Conservation (phyloP, 2,329 filamentous ascomycete genomes). For the Alternaria sp. region DNA sequence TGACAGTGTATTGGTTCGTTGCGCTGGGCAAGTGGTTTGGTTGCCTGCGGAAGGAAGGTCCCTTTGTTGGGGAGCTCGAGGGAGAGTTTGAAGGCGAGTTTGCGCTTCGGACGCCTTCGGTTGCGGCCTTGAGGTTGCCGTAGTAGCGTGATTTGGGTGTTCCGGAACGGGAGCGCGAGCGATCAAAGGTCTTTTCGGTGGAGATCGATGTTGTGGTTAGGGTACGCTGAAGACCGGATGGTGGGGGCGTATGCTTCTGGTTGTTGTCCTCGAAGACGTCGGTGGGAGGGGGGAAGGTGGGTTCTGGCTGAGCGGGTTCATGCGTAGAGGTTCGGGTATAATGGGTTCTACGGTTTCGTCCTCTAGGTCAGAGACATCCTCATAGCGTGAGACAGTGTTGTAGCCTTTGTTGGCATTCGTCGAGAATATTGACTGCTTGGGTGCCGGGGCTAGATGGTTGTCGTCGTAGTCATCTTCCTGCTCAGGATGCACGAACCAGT, state of each 20-base stretch:
- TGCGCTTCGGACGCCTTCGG: conserved; percentile 47
- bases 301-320: conserved; percentile 60
- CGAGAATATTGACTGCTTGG: conserved; percentile 37
- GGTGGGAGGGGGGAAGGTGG: conserved; percentile 53
- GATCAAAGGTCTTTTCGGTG: conserved; percentile 43
- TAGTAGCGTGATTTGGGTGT: conserved; percentile 58
- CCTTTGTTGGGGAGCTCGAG: conserved; percentile 38
- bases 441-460: conserved; percentile 21
- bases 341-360: conserved; percentile 40
- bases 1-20: conserved; percentile 45
- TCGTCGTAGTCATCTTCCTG: conserved; percentile 27
- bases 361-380: conserved; percentile 42
- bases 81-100: conserved; percentile 35
- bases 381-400: conserved; percentile 38
- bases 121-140: conserved; percentile 58
- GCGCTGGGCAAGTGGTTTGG: conserved; percentile 38
- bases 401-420: conserved; percentile 42
- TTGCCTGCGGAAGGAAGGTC: conserved; percentile 24
- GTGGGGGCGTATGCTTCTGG: conserved; percentile 24
- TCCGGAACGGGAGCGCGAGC: conserved; percentile 38
- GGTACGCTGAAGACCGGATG: conserved; percentile 31
- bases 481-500: conserved; percentile 57
- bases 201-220: conserved; percentile 40
- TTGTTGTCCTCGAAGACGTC: conserved; percentile 24
- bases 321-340: conserved; percentile 55